Evolutionary conservation across 2,329 filamentous ascomycete species (phyloP).

Genomic region (Aspergillus sp.): DNA sequence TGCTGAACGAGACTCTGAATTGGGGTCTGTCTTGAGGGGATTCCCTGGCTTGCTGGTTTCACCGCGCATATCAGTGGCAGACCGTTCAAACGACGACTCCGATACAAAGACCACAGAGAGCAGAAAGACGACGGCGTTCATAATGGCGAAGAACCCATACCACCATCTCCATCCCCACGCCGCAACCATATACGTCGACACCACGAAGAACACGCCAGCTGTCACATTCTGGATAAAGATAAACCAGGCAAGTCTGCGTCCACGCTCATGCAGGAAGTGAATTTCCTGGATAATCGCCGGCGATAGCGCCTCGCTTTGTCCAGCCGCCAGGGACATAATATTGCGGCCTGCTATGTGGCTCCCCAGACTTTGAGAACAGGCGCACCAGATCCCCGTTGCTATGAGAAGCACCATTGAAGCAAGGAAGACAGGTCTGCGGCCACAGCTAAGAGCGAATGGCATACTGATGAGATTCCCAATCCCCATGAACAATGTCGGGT

Average conservation of each 20-base stretch:
- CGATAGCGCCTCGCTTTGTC: constrained; percentile 10
- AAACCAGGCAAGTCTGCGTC: constrained; percentile 12
- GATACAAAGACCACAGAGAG: constrained; percentile 3
- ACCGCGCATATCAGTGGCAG: constrained; percentile 1
- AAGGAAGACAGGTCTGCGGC: constrained; percentile 8
- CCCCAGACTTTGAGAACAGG: constrained; percentile 3
- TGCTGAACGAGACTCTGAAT: too few species aligned
- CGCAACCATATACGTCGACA: constrained; percentile 11
- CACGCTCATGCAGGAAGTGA: constrained; percentile 14
- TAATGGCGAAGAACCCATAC: constrained; percentile 15
- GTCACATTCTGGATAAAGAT: constrained; percentile 13
- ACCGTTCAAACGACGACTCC: constrained; percentile 5
- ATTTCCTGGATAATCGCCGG: constrained; percentile 15
- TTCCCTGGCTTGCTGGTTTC: background rate
- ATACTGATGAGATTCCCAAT: constrained; percentile 13
- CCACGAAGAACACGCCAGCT: constrained; percentile 8
- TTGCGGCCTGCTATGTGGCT: constrained; percentile 13
- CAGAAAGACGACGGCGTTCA: constrained; percentile 3
- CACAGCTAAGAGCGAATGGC: constrained; percentile 9
- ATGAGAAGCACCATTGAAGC: constrained; percentile 11
- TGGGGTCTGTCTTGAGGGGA: too few species aligned
- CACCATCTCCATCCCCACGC: constrained; percentile 15
- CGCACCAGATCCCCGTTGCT: constrained; percentile 7
- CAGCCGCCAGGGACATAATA: constrained; percentile 11
- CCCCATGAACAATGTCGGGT: constrained; percentile 14